These are phyloP conservation scores for Aschersonia sp. DNA, from an alignment of 2,329 filamentous ascomycete species.

Conservation along the genomic window DNA sequence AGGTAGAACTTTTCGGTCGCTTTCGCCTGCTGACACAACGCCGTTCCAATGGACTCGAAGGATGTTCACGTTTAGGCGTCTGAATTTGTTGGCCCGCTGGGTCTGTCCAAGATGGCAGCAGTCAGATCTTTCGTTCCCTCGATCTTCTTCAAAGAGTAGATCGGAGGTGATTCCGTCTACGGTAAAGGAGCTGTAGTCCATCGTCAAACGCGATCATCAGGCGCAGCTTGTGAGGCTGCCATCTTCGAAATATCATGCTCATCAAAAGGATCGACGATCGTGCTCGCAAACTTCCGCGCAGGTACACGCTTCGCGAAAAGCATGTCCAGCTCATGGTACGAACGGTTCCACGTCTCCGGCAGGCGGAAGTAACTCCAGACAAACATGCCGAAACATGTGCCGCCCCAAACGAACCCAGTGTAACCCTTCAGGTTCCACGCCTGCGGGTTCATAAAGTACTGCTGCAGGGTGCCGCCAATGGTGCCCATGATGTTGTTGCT, in stretches of 20 bases:
- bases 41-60: too few species aligned
- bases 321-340: constrained; percentile 37
- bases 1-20: too few species aligned
- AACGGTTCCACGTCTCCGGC: constrained; percentile 34
- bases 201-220: too few species aligned
- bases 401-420: constrained; percentile 20
- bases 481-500: constrained; percentile 9
- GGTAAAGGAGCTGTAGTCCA: too few species aligned
- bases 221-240: background rate
- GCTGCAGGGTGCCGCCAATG: constrained; percentile 13
- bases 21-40: too few species aligned
- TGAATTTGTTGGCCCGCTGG: too few species aligned
- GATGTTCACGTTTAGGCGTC: too few species aligned
- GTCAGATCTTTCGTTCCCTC: too few species aligned
- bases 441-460: constrained; percentile 15
- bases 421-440: constrained; percentile 21
- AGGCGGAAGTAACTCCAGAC: constrained; percentile 29
- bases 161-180: too few species aligned
- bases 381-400: constrained; percentile 10
- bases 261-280: background rate
- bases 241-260: background rate
- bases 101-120: too few species aligned
- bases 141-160: too few species aligned
- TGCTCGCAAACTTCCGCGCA: constrained; percentile 14
- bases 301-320: constrained; percentile 21